Conservation (phyloP, 345 rosid species). For the Nephelium lappaceum region DNA sequence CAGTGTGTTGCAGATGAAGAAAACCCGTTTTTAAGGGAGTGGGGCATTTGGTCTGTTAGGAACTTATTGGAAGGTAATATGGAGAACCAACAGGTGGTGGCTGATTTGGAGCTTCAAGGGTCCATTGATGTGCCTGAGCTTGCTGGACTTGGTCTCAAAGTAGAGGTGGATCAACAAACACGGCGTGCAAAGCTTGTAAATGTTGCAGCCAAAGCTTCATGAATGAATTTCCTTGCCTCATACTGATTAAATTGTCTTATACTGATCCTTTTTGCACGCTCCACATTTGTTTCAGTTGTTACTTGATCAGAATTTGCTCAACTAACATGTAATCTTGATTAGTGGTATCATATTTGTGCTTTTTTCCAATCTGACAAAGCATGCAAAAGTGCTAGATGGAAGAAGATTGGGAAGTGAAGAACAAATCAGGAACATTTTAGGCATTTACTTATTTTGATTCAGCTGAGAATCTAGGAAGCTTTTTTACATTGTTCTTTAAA, state of each 20-base stretch:
- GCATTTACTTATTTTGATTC: too few species aligned
- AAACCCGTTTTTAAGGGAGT: slow-evolving; percentile 77
- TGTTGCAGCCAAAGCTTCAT: slow-evolving; percentile 31
- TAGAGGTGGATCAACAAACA: slow-evolving; percentile 62
- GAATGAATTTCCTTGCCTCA: not conserved
- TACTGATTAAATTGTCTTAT: not conserved
- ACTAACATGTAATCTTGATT: not conserved
- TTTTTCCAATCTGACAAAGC: too few species aligned
- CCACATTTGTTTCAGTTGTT: not conserved
- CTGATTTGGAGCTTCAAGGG: slow-evolving; percentile 79
- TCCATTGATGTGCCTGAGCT: slow-evolving; percentile 70
- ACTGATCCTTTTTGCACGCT: not conserved
- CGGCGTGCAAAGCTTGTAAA: slow-evolving; percentile 76
- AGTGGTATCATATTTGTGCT: not conserved
- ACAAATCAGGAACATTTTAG: too few species aligned
- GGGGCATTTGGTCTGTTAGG: slow-evolving; percentile 81
- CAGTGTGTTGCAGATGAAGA: slow-evolving; percentile 78
- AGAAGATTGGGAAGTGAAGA: too few species aligned
- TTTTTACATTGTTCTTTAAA: too few species aligned
- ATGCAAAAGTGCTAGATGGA: too few species aligned
- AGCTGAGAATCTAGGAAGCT: too few species aligned
- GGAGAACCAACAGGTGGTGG: slow-evolving; percentile 61
- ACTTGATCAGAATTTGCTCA: not conserved
- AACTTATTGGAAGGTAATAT: slow-evolving; percentile 73
- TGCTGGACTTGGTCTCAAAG: slow-evolving; percentile 64